These are phyloP conservation scores for Nakaseomyces kungkrabaensis DNA, from an alignment of 1,139 yeast species.

Conservation along the genomic window DNA sequence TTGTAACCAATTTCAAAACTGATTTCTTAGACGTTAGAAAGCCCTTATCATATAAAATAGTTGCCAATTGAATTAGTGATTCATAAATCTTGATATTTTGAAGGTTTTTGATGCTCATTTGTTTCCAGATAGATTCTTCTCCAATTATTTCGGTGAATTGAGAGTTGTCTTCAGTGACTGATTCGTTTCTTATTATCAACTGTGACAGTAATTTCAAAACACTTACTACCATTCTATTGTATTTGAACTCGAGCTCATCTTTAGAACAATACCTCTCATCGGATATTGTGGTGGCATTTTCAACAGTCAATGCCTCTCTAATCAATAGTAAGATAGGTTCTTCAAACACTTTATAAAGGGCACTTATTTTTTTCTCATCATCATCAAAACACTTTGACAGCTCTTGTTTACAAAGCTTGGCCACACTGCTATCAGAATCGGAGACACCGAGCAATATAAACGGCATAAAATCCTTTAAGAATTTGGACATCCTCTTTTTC, in stretches of 20 bases:
- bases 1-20: conserved; percentile 39
- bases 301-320: conserved; percentile 43
- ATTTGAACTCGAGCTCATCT: conserved; percentile 62
- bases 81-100: conserved; percentile 41
- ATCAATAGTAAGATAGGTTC: conserved; percentile 48
- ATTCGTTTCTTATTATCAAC: conserved; percentile 28
- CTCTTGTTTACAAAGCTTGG: conserved; percentile 39
- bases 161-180: conserved; percentile 8
- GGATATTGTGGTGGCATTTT: conserved; percentile 53
- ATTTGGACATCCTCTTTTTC: conserved; percentile 55
- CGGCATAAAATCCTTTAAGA: conserved; percentile 62
- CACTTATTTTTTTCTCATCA: conserved; percentile 45
- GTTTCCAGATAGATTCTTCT: conserved; percentile 27
- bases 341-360: conserved; percentile 52
- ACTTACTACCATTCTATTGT: conserved; percentile 47
- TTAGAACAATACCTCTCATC: conserved; percentile 64
- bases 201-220: conserved; percentile 43
- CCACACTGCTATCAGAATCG: conserved; percentile 58
- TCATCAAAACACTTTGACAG: conserved; percentile 48
- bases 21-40: conserved; percentile 23
- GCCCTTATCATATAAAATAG: conserved; percentile 15
- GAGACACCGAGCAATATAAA: conserved; percentile 61
- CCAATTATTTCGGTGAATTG: conserved; percentile 13
- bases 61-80: conserved; percentile 34
- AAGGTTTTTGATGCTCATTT: conserved; percentile 31